Evolutionary conservation across 2,329 filamentous ascomycete genomes (phyloP).

Genomic region (Trichophyton benhamiae): DNA sequence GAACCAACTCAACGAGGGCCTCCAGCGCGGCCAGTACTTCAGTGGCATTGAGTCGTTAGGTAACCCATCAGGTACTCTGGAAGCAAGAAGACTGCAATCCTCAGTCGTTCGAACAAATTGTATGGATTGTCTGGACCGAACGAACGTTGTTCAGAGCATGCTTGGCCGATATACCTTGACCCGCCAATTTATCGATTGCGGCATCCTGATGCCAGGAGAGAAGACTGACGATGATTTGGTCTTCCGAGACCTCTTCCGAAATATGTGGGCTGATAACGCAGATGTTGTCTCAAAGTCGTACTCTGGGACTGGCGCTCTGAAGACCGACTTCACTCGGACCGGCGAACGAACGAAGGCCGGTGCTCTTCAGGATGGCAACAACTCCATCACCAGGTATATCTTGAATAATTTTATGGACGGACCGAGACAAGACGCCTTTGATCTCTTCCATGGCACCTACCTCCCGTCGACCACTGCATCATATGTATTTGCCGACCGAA

Average conservation of each 20-base stretch:
- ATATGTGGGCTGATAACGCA: constrained; percentile 96
- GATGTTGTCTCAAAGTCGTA: constrained; percentile 89
- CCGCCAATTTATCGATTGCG: constrained; percentile 74
- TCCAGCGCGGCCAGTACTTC: constrained; percentile 80
- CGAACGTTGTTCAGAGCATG: constrained; percentile 97
- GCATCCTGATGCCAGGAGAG: constrained; percentile 63
- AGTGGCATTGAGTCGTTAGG: constrained; percentile 76
- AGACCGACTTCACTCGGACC: constrained; percentile 94
- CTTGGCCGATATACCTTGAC: constrained; percentile 80
- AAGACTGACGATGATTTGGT: constrained; percentile 64
- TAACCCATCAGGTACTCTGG: constrained; percentile 56
- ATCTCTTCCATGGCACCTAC: constrained; percentile 83
- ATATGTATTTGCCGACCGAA: constrained; percentile 67
- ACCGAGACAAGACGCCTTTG: constrained; percentile 86
- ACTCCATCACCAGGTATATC: constrained; percentile 79
- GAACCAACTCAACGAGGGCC: constrained; percentile 63
- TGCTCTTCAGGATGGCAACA: constrained; percentile 72
- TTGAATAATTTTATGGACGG: constrained; percentile 93
- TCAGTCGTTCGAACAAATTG: constrained; percentile 95
- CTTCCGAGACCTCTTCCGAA: constrained; percentile 88
- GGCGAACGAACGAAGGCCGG: constrained; percentile 78
- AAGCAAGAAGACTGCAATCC: constrained; percentile 68
- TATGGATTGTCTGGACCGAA: constrained; percentile 97
- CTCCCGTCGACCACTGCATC: constrained; percentile 60
- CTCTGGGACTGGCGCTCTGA: constrained; percentile 90